A percentile compares a stretch with the other conserved stretches of the same genome.
Evolutionary conservation across 257 asterid species (phyloP).

Genomic region (Penstemon eatonii): DNA sequence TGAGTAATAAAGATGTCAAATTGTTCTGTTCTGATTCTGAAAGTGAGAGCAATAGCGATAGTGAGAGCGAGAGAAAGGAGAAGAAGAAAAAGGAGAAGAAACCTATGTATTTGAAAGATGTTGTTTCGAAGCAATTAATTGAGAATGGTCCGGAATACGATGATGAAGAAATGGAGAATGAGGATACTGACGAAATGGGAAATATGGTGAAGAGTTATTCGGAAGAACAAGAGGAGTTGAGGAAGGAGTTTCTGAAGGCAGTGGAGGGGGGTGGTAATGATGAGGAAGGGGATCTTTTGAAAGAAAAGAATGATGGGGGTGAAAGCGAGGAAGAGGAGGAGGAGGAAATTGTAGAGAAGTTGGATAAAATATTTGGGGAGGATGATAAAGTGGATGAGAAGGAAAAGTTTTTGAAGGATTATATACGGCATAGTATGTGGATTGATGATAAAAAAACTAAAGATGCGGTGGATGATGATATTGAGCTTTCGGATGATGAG

Average conservation of each 20-base stretch:
- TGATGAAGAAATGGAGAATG: slow-evolving; percentile 38
- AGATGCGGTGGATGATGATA: slow-evolving; percentile 29
- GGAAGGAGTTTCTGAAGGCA: slow-evolving; percentile 47
- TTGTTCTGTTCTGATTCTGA: slow-evolving; percentile 59
- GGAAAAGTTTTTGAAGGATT: slow-evolving; percentile 56
- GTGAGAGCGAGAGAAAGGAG: slow-evolving; percentile 19
- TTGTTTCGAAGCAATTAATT: slow-evolving; percentile 60
- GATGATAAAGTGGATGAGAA: slow-evolving; percentile 67
- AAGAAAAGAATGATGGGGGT: slow-evolving; percentile 41
- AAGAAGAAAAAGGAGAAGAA: slow-evolving; percentile 43
- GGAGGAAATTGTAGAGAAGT: slow-evolving; percentile 42
- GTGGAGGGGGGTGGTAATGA: slow-evolving; percentile 41
- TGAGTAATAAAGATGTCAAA: slow-evolving; percentile 56
- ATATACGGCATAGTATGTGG: slow-evolving; percentile 68
- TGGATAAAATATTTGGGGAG: slow-evolving; percentile 64
- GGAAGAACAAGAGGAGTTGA: slow-evolving; percentile 73
- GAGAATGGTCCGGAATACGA: slow-evolving; percentile 70
- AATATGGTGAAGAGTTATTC: slow-evolving; percentile 48
- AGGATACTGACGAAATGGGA: slow-evolving; percentile 25
- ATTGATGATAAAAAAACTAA: slow-evolving; percentile 35
- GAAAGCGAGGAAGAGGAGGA: slow-evolving; percentile 39
- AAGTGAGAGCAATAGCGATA: slow-evolving; percentile 14
- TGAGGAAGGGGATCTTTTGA: slow-evolving; percentile 53
- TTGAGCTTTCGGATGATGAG: slow-evolving; percentile 61
- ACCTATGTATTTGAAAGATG: slow-evolving; percentile 80